Evolutionary conservation across 768 basidiomycete species (phyloP).

Genomic region (Leccinum boreale): DNA sequence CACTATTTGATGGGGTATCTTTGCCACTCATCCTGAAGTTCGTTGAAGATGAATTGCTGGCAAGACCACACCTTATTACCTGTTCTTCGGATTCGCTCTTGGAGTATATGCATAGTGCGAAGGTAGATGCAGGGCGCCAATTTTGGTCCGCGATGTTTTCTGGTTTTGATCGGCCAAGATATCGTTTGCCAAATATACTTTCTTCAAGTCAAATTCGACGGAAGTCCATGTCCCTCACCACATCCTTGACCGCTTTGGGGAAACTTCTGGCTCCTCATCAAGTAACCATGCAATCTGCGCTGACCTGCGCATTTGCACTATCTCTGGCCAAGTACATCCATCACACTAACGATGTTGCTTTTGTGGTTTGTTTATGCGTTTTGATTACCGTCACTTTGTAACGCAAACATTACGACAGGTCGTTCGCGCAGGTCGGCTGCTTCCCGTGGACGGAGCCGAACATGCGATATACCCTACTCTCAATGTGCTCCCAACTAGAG

Average conservation of each 20-base stretch:
- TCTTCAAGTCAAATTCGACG: conserved; percentile 9
- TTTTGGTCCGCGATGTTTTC: conserved; percentile 27
- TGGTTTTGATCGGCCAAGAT: conserved; percentile 18
- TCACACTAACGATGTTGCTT: conserved; percentile 26
- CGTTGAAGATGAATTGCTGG: conserved; percentile 22
- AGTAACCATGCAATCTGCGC: conserved; percentile 32
- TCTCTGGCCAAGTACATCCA: conserved; percentile 25
- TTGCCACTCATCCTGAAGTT: conserved; percentile 28
- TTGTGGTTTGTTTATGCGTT: conserved; percentile 27
- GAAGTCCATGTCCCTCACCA: conserved; percentile 9
- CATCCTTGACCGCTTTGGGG: conserved; percentile 19
- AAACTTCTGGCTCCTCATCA: conserved; percentile 19
- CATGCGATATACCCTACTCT: conserved; percentile 25
- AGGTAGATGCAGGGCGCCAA: conserved; percentile 9
- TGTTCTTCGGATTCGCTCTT: conserved; percentile 18
- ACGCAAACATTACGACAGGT: conserved; percentile 16
- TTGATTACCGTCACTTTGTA: not conserved
- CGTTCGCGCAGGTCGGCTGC: conserved; percentile 30
- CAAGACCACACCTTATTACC: conserved; percentile 4
- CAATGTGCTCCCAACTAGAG: conserved; percentile 28
- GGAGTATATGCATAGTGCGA: conserved; percentile 19
- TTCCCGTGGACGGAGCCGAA: conserved; percentile 24
- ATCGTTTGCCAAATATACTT: conserved; percentile 1
- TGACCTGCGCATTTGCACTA: conserved; percentile 28
- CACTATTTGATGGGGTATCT: conserved; percentile 33